Evolutionary conservation across 2,329 filamentous ascomycete genomes (phyloP).

Genomic region (Neurospora sp.): DNA sequence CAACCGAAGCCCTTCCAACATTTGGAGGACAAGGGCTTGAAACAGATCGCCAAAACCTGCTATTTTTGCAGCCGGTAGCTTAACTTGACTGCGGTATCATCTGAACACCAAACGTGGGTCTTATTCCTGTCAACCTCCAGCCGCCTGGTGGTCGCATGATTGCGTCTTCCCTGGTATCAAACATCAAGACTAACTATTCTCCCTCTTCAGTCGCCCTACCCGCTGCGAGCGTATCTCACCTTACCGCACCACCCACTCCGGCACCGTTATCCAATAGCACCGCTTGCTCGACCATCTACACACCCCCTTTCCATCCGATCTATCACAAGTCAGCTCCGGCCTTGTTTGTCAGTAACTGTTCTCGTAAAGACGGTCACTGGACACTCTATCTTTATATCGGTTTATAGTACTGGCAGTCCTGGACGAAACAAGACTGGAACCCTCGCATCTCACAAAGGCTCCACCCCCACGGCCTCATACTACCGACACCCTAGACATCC

Average conservation of each 20-base stretch:
- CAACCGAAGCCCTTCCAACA: background rate
- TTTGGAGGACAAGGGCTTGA: background rate
- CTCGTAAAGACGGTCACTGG: slow-evolving; percentile 18
- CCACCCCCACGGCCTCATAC: background rate
- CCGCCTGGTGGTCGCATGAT: slow-evolving; percentile 5
- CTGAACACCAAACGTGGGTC: slow-evolving; percentile 5
- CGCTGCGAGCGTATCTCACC: slow-evolving; percentile 13
- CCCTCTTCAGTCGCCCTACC: slow-evolving; percentile 5
- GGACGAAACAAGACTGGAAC: background rate
- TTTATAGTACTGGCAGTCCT: background rate
- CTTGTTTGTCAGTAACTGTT: slow-evolving; percentile 14
- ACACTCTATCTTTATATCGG: slow-evolving; percentile 11
- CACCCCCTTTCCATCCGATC: slow-evolving; percentile 8
- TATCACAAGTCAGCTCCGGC: slow-evolving; percentile 18
- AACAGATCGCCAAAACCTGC: slow-evolving; percentile 1
- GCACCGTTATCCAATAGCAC: slow-evolving; percentile 14
- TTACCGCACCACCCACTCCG: slow-evolving; percentile 11
- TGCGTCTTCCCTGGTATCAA: slow-evolving; percentile 1
- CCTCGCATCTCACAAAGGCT: slow-evolving; percentile 2
- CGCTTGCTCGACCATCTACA: slow-evolving; percentile 5
- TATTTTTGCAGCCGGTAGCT: background rate
- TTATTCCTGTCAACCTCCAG: background rate
- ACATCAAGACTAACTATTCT: slow-evolving; percentile 7
- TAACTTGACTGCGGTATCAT: slow-evolving; percentile 4
- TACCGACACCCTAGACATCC: background rate